phyloP scores from a whole-genome alignment of 2,329 filamentous ascomycete species.

The Penicillium sp. region DNA sequence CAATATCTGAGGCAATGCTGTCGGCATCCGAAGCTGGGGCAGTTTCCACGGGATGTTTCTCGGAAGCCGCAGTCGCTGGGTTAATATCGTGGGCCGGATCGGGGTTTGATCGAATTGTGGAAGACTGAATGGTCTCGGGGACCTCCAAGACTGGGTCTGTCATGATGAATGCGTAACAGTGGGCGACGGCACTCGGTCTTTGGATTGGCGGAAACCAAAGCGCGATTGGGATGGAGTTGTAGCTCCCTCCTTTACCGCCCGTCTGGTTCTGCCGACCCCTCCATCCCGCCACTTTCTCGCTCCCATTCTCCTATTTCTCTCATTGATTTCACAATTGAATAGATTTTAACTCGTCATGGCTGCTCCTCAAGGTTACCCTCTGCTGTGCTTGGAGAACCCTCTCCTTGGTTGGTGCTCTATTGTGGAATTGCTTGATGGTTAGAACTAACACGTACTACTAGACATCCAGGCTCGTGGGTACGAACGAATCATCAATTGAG shows the following conservation, averaged over 20 bases:
- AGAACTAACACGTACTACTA: slow-evolving; percentile 30
- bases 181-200: background rate
- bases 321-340: slow-evolving; percentile 4
- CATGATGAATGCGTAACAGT: slow-evolving; percentile 41
- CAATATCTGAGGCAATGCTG: slow-evolving; percentile 46
- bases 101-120: slow-evolving; percentile 67
- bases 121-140: slow-evolving; percentile 73
- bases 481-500: slow-evolving; percentile 20
- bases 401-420: slow-evolving; percentile 63
- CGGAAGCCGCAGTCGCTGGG: slow-evolving; percentile 67
- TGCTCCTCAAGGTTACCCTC: slow-evolving; percentile 70
- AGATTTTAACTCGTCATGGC: slow-evolving; percentile 54
- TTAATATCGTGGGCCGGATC: slow-evolving; percentile 70
- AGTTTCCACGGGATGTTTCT: slow-evolving; percentile 58
- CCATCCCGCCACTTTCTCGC: slow-evolving; percentile 12
- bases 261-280: slow-evolving; percentile 24
- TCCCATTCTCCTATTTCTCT: slow-evolving; percentile 3
- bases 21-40: slow-evolving; percentile 38
- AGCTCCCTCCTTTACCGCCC: slow-evolving; percentile 12
- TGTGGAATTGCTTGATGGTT: slow-evolving; percentile 34
- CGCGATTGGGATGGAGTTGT: slow-evolving; percentile 1
- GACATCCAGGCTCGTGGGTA: slow-evolving; percentile 82
- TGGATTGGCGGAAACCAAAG: background rate
- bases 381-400: slow-evolving; percentile 94
- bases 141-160: slow-evolving; percentile 59